A percentile compares a stretch with the other conserved stretches of the same genome.
These are phyloP conservation scores for Arthromyces matolae DNA, from an alignment of 768 basidiomycete species.

Conservation along the genomic window DNA sequence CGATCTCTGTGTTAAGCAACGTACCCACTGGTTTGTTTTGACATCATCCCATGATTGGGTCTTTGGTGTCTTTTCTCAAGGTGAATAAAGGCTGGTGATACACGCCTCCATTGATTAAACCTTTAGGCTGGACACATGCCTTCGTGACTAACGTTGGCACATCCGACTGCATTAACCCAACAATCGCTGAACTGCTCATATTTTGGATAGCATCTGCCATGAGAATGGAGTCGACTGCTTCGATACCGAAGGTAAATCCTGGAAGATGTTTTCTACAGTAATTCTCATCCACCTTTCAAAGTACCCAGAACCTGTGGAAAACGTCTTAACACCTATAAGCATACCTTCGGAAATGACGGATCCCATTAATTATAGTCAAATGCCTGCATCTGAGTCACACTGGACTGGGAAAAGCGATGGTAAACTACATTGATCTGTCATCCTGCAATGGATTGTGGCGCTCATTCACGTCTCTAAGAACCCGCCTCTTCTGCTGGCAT, in stretches of 20 bases:
- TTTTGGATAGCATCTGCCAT: slow-evolving; percentile 58
- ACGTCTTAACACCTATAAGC: slow-evolving; percentile 22
- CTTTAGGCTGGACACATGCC: slow-evolving; percentile 49
- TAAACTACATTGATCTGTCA: slow-evolving; percentile 14
- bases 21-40: slow-evolving; percentile 53
- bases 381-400: slow-evolving; percentile 38
- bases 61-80: slow-evolving; percentile 57
- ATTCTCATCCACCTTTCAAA: slow-evolving; percentile 30
- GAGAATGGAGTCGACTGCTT: slow-evolving; percentile 30
- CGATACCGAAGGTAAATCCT: slow-evolving; percentile 38
- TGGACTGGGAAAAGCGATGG: slow-evolving; percentile 41
- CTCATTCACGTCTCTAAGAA: slow-evolving; percentile 22
- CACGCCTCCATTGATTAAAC: not conserved
- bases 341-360: slow-evolving; percentile 20
- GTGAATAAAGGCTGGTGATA: slow-evolving; percentile 24
- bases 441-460: not conserved
- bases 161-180: slow-evolving; percentile 38
- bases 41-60: slow-evolving; percentile 61
- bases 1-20: slow-evolving; percentile 49
- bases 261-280: slow-evolving; percentile 23
- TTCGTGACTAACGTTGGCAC: slow-evolving; percentile 46
- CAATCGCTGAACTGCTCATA: slow-evolving; percentile 45
- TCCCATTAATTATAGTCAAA: slow-evolving; percentile 21
- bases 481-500: slow-evolving; percentile 34
- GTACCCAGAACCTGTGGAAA: slow-evolving; percentile 39